Percentiles rank a stretch among this genome's conserved stretches.
phyloP scores from a whole-genome alignment of 495 filamentous ascomycete genomes.

The Xylaria telfairii region DNA sequence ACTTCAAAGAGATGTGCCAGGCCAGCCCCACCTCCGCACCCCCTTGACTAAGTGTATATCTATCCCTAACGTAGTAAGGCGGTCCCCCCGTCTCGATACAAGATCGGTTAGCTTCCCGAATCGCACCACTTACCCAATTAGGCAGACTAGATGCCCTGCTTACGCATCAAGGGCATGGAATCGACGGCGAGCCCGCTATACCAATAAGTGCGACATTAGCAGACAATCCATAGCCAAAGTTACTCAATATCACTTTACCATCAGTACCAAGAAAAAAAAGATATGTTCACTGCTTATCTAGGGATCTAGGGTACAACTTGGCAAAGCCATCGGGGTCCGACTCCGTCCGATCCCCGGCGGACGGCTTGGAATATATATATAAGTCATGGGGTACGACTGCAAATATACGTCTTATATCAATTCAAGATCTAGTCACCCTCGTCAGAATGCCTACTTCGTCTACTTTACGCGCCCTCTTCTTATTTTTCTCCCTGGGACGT shows the following conservation, averaged over 20 bases:
- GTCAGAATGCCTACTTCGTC: neutral
- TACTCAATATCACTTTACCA: neutral
- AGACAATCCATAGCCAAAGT: neutral
- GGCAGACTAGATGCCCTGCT: too few species aligned
- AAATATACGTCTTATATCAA: neutral
- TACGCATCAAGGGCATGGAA: neutral
- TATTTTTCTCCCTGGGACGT: neutral
- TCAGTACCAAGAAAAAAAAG: neutral
- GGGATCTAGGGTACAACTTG: neutral
- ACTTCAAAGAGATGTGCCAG: too few species aligned
- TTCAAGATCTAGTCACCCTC: neutral
- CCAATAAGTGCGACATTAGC: neutral
- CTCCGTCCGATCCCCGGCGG: neutral
- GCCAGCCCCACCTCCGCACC: too few species aligned
- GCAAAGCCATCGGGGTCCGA: neutral
- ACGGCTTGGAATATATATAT: neutral
- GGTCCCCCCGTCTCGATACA: too few species aligned
- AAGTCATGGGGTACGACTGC: neutral
- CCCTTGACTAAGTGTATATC: too few species aligned
- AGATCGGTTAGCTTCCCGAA: slow-evolving; percentile 5
- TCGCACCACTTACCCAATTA: slow-evolving; percentile 15
- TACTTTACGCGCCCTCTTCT: neutral
- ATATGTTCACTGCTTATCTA: too few species aligned
- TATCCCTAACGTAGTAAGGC: too few species aligned
- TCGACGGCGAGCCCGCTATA: neutral